These are phyloP conservation scores for Fusarium subglutinans DNA, from an alignment of 2,329 filamentous ascomycete genomes.

Conservation along the genomic window DNA sequence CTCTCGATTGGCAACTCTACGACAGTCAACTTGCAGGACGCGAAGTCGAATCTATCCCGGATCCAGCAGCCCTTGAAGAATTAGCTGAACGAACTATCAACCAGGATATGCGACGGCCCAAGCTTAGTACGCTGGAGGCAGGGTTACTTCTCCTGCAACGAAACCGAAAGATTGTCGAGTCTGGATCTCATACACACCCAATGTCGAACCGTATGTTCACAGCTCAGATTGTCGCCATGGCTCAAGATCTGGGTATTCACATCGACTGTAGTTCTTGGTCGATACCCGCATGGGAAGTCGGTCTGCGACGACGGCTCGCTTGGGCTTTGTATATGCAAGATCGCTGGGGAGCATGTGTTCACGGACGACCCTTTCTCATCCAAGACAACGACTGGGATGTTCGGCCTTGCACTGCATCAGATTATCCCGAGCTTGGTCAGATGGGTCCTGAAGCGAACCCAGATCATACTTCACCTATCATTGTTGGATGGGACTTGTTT, in stretches of 20 bases:
- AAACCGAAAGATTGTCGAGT: constrained; percentile 52
- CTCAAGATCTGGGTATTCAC: constrained; percentile 67
- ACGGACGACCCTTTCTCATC: constrained; percentile 66
- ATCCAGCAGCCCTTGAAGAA: constrained; percentile 48
- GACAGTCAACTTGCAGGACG: constrained; percentile 58
- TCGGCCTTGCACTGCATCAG: constrained; percentile 45
- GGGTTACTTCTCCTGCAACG: constrained; percentile 63
- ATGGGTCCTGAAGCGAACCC: constrained; percentile 47
- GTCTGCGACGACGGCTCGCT: constrained; percentile 67
- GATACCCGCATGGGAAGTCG: constrained; percentile 70
- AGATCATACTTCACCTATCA: constrained; percentile 54
- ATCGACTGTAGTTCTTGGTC: constrained; percentile 70
- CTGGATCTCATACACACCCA: constrained; percentile 31
- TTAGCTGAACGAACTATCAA: constrained; percentile 56
- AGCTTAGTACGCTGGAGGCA: constrained; percentile 64
- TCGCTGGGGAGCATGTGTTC: constrained; percentile 67
- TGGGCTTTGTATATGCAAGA: constrained; percentile 75
- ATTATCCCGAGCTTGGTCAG: constrained; percentile 51
- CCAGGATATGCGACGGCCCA: constrained; percentile 61
- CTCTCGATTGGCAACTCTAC: constrained; percentile 69
- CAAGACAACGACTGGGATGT: constrained; percentile 65
- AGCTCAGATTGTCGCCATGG: constrained; percentile 64
- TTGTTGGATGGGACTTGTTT: constrained; percentile 58
- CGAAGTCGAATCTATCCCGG: constrained; percentile 43
- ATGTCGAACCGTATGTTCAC: constrained; percentile 57